Evolutionary conservation across 371 early-diverging fungal genomes (phyloP), one percentile per base, ranked within the genome.

Genomic region (Apophysomyces variabilis): DNA sequence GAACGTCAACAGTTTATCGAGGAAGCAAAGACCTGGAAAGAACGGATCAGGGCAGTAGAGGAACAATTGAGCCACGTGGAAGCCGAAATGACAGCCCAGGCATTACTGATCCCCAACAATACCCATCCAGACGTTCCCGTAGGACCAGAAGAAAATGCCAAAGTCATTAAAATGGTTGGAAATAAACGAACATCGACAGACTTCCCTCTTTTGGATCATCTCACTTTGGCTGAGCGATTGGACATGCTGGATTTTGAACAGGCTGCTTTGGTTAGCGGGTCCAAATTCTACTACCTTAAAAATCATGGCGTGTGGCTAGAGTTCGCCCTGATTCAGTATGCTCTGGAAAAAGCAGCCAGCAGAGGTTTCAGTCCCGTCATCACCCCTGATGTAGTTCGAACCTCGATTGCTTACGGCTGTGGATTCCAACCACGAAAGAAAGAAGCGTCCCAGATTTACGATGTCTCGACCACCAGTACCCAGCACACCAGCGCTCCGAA

Each of bases 241-340:
- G 87, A 88, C 46, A 78, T 96, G 57, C 72, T 94, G n/a, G 94
- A 97, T 70, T 89, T 96, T 60, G 89, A 92, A 18, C 87, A 94
- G 21, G 96, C 93, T 1, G 90, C 96, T 0, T 78, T 88, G 32
- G 91, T 93, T n/a, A 86, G 91, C 1, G 97, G 98, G 5, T 82
- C 89, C 32, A 85, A 93, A 12, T 97, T 95, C 70, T 95, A 96
- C 68, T 96, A 94, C 70, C 83, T 95, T 44, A 90, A 90, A 61
- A 90, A 91, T 45, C 87, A 84, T 44, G 97, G 93, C 8, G 95
- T 93, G 0, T 77, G 95, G 65, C 74, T 97, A 12, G 98, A 97
- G 70, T 68, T 92, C 60, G 96, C 95, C 3, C 70, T 97, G 47
- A 81, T 90, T 41, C 94, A 95, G 67, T 95, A 90, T 70, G 95